A percentile compares a stretch with the other conserved stretches of the same genome.
Evolutionary conservation across 495 filamentous ascomycete genomes (phyloP).

Genomic region (Hypoxylon intermedium): DNA sequence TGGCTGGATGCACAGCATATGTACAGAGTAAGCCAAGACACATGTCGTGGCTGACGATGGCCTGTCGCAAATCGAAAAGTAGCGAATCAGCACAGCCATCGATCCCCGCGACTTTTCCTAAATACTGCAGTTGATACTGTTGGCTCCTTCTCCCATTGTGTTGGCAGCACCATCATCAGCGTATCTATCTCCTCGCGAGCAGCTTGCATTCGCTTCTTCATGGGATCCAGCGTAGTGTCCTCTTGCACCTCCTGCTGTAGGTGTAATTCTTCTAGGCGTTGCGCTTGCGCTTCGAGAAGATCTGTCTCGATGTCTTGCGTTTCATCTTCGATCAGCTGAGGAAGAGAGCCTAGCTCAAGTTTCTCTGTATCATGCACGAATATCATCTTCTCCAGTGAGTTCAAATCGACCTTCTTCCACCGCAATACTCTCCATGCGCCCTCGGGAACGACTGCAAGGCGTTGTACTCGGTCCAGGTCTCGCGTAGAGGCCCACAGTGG

Average conservation of each 20-base stretch:
- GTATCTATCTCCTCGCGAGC: conserved; percentile 41
- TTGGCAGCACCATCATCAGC: conserved; percentile 39
- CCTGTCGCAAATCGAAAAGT: conserved; percentile 10
- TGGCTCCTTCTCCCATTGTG: conserved; percentile 38
- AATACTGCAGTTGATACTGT: conserved; percentile 40
- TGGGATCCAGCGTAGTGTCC: conserved; percentile 10
- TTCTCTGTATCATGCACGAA: conserved; percentile 41
- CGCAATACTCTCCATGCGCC: conserved; percentile 39
- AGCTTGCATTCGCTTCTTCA: conserved; percentile 40
- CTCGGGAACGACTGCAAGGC: conserved; percentile 40
- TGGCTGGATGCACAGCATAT: conserved; percentile 16
- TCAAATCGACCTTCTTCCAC: conserved; percentile 34
- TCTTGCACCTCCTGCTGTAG: conserved; percentile 19
- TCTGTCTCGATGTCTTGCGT: conserved; percentile 19
- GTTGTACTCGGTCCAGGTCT: conserved; percentile 31
- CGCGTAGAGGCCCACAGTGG: conserved; percentile 33
- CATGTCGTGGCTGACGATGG: conserved; percentile 25
- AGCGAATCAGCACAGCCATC: conserved; percentile 29
- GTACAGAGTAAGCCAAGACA: conserved; percentile 25
- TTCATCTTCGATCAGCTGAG: conserved; percentile 36
- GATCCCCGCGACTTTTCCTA: conserved; percentile 33
- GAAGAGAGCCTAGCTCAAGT: conserved; percentile 26
- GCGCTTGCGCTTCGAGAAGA: conserved; percentile 25
- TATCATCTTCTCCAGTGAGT: conserved; percentile 36
- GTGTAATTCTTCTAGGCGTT: conserved; percentile 19